These are phyloP conservation scores for Exobasidium rhododendri DNA, from an alignment of 1,284 basidiomycete species.

Conservation along the genomic window DNA sequence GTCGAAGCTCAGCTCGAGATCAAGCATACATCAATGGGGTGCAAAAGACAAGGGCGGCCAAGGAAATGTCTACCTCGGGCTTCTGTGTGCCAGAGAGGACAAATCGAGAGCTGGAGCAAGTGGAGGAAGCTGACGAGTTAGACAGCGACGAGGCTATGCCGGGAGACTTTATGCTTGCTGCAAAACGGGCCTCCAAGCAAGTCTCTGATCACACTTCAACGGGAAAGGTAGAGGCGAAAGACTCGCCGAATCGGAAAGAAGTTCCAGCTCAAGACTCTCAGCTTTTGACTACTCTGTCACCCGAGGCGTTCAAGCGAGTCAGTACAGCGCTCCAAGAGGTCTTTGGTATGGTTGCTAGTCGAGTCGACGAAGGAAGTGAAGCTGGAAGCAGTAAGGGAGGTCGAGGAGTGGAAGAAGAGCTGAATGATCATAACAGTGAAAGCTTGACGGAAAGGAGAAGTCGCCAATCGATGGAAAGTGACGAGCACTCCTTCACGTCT, in stretches of 20 bases:
- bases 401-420: conserved; percentile 15
- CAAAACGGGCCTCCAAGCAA: conserved; percentile 6
- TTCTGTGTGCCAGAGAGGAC: neutral
- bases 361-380: conserved; percentile 7
- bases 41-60: conserved; percentile 17
- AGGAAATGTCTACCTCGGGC: neutral
- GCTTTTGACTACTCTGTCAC: conserved; percentile 20
- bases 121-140: conserved; percentile 1
- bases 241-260: neutral
- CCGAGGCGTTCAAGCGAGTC: conserved; percentile 46
- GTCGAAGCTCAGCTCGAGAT: conserved; percentile 33
- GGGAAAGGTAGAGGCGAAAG: neutral
- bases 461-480: conserved; percentile 29
- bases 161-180: conserved; percentile 17
- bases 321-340: conserved; percentile 48
- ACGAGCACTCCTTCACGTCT: conserved; percentile 32
- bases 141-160: conserved; percentile 12
- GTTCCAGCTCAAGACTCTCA: no score
- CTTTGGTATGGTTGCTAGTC: conserved; percentile 32
- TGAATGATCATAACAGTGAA: neutral
- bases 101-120: conserved; percentile 10
- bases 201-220: neutral
- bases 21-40: conserved; percentile 34
- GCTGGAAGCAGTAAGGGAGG: conserved; percentile 12
- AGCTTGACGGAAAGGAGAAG: neutral